Base-by-base conservation (phyloP, 1,284 basidiomycete genomes). In the Cystobasidium sp. region DNA sequence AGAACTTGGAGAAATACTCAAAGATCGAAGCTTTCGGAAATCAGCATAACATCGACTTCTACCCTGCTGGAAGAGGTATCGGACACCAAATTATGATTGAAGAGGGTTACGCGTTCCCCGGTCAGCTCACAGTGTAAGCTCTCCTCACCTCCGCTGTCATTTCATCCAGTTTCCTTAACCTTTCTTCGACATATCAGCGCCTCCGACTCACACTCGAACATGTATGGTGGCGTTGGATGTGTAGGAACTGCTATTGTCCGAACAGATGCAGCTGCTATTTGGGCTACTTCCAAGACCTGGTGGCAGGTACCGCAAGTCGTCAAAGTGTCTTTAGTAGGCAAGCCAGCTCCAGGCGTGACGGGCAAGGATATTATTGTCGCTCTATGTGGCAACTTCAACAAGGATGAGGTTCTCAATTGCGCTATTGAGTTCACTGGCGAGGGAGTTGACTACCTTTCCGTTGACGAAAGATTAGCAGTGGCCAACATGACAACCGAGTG, bases 291-390 rank as follows among this genome's bases (percentile, higher is more conserved):
- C 53, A 94, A 94, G 83, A 99, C 97, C 4, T 99, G 96, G 96
- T 99, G 96, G 97, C 96, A 99, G 85, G 91, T 99, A 37, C 96
- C 96, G 6, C 88, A 94, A 9, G 94, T 97, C 87, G 88, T 99
- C 82, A 93, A 93, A 76, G 96, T 99, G 75, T 94, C 97, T 80
- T 86, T 99, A 53, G 88, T 87, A 75, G 96, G 96, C 14, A 85
- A 85, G 76, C 87, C 98, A 0, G 86, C 91, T 0, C 88, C 90
- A 0, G 97, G 97, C 8, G 96, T 98, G 0, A 97, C 94, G 0
- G 97, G 97, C 47, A 99, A 99, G 83, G 96, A 99, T 80, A 92
- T 99, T 56, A 99, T 99, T 75, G 92, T 99, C 12, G 96, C 96
- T 0, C 87, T 99, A 4, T 98, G 96, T 76, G 94, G 96, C 10